Evolutionary conservation across 768 basidiomycete species (phyloP).

Genomic region (Peribolospora kevripleyi): DNA sequence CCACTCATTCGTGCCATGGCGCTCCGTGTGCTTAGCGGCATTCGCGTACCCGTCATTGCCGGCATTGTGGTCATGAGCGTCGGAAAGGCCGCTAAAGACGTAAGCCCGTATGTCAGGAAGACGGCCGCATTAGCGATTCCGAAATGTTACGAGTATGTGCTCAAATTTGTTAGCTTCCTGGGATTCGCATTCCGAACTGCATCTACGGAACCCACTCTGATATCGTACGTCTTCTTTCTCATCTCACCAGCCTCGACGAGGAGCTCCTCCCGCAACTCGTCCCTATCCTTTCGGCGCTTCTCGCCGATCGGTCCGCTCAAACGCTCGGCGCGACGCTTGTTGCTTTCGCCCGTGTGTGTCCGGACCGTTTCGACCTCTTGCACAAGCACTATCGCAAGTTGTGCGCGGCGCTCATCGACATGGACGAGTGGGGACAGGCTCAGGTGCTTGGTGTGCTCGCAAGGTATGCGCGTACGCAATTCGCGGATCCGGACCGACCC

Average conservation of each 20-base stretch:
- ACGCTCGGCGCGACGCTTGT: slow-evolving; percentile 64
- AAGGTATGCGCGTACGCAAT: slow-evolving; percentile 43
- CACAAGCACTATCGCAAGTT: slow-evolving; percentile 70
- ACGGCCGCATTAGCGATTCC: slow-evolving; percentile 72
- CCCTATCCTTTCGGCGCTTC: slow-evolving; percentile 20
- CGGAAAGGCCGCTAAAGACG: slow-evolving; percentile 72
- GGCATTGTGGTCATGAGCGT: slow-evolving; percentile 65
- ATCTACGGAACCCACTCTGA: neutral
- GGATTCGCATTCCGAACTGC: slow-evolving; percentile 2
- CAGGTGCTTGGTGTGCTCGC: slow-evolving; percentile 50
- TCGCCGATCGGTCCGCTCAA: slow-evolving; percentile 53
- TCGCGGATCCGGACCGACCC: slow-evolving; percentile 8
- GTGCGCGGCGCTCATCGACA: slow-evolving; percentile 61
- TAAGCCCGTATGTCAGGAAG: slow-evolving; percentile 85
- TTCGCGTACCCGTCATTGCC: slow-evolving; percentile 69
- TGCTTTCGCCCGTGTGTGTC: slow-evolving; percentile 70
- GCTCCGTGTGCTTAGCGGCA: slow-evolving; percentile 70
- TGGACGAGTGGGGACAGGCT: slow-evolving; percentile 92
- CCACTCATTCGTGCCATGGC: slow-evolving; percentile 94
- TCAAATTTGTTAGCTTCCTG: slow-evolving; percentile 5
- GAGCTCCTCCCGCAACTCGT: slow-evolving; percentile 40
- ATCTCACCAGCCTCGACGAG: slow-evolving; percentile 37
- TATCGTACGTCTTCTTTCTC: neutral
- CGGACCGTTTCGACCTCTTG: slow-evolving; percentile 56
- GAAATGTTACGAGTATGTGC: slow-evolving; percentile 47